Evolutionary conservation across 75 land plant species (phyloP), one percentile per base, ranked within the genome.

Genomic region (Larix kaempferi): DNA sequence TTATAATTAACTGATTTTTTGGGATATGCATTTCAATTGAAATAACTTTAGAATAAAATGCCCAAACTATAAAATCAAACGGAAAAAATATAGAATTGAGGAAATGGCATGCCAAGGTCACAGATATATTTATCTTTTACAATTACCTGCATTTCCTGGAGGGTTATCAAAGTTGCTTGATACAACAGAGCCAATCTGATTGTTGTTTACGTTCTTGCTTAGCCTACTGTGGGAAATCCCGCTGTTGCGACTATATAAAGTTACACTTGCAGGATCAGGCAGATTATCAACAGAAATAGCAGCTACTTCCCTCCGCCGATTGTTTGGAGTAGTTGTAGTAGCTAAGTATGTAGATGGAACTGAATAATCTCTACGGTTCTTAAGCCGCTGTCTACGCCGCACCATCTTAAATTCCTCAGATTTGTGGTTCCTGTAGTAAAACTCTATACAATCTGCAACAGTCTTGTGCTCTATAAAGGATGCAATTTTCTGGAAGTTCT

Each of bases 381-480:
- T 81, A 80, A 85, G 76, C 73, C 75, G 76, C 49, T 78, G 81
- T 60, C 77, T 85, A 14, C 75, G 67, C 0, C 78, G 67, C 22
- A 85, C 62, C 87, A 78, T 81, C 62, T 87, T 81, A 71, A 87
- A 84, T 27, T 87, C 89, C 66, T 87, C 81, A 33, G 80, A 67
- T 66, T 85, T 87, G 72, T 85, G 83, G 54, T 85, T 87, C 58
- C 81, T 75, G 74, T 87, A 87, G 76, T 87, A 87, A 57, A 74
- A 87, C 69, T 87, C 87, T 55, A 87, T 87, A 76, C 87, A 87
- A 56, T 87, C 89, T 49, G 79, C 89, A 55, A 87, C 86, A n/a
- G 89, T 85, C 35, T 87, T 87, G 78, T 84, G 79, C 8, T 78
- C 83, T 54, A 87, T 17, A 56, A 81, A 78, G 5, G 80, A 63